These are phyloP conservation scores for Aspergillus eucalypticola DNA, from an alignment of 2,329 filamentous ascomycete species.

Conservation along the genomic window DNA sequence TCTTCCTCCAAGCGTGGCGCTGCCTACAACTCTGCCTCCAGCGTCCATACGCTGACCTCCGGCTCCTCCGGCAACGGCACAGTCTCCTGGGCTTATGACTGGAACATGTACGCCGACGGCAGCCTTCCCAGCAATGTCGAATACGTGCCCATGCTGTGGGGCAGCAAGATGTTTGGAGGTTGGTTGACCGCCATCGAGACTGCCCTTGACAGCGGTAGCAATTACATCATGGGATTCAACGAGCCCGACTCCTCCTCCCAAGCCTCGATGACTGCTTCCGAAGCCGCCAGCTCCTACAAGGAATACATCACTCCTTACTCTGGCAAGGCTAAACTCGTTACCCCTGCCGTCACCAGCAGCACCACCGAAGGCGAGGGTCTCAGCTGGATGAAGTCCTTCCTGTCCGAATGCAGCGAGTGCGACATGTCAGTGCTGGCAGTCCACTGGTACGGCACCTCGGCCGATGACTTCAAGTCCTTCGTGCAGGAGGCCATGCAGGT, in stretches of 20 bases:
- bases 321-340: conserved; percentile 42
- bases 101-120: conserved; percentile 38
- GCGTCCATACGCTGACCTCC: conserved; percentile 34
- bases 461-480: conserved; percentile 41
- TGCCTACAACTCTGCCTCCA: conserved; percentile 43
- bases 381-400: conserved; percentile 44
- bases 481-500: conserved; percentile 38
- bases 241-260: conserved; percentile 46
- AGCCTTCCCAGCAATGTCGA: conserved; percentile 37
- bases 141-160: conserved; percentile 51
- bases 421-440: conserved; percentile 44
- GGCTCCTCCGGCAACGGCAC: conserved; percentile 15
- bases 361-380: conserved; percentile 36
- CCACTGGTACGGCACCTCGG: conserved; percentile 46
- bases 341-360: conserved; percentile 46
- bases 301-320: conserved; percentile 41
- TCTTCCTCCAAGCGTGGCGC: conserved; percentile 31
- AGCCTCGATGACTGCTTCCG: conserved; percentile 39
- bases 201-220: conserved; percentile 36
- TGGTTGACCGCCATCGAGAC: conserved; percentile 39
- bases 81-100: conserved; percentile 50
- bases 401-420: conserved; percentile 42
- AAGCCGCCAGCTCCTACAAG: conserved; percentile 40
- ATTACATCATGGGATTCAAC: conserved; percentile 48
- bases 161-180: conserved; percentile 35